Evolutionary conservation across 1,284 basidiomycete genomes (phyloP).

Genomic region (Papiliotrema terrestris): DNA sequence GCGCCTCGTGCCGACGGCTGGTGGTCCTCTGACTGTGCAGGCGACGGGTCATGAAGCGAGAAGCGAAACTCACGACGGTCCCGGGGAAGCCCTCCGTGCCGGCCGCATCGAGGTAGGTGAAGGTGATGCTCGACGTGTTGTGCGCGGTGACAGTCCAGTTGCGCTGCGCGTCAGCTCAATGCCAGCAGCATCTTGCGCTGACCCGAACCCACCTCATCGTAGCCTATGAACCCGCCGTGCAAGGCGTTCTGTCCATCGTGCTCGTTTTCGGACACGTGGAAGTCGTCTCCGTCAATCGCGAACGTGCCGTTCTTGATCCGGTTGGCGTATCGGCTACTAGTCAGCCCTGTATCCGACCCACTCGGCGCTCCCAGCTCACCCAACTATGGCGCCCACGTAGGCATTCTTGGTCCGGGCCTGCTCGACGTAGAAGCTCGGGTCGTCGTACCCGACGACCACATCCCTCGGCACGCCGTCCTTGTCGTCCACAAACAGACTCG

Average conservation of each 20-base stretch:
- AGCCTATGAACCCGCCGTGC: slow-evolving; percentile 22
- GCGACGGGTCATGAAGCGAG: too few relatives aligned
- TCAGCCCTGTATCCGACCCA: neutral
- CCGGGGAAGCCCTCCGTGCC: slow-evolving; percentile 35
- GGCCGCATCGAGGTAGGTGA: slow-evolving; percentile 12
- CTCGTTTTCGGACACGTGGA: slow-evolving; percentile 28
- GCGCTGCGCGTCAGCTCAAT: slow-evolving; percentile 6
- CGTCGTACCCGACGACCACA: slow-evolving; percentile 33
- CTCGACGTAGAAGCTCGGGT: slow-evolving; percentile 14
- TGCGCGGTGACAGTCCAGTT: slow-evolving; percentile 21
- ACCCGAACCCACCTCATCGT: slow-evolving; percentile 19
- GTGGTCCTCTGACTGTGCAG: too few relatives aligned
- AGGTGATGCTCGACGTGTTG: slow-evolving; percentile 23
- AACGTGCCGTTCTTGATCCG: slow-evolving; percentile 35
- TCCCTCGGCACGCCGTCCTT: slow-evolving; percentile 18
- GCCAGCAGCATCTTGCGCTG: neutral
- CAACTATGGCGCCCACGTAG: slow-evolving; percentile 34
- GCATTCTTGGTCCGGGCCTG: slow-evolving; percentile 18
- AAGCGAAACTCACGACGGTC: slow-evolving; percentile 15
- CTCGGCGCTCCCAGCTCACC: slow-evolving; percentile 13
- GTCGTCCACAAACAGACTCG: slow-evolving; percentile 31
- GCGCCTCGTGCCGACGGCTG: too few relatives aligned
- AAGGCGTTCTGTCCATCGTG: slow-evolving; percentile 27
- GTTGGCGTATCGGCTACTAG: slow-evolving; percentile 31
- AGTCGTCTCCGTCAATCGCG: slow-evolving; percentile 18